Evolutionary conservation across 1,284 basidiomycete genomes (phyloP), one percentile per base, ranked within the genome.

Genomic region (Ustilago crameri): DNA sequence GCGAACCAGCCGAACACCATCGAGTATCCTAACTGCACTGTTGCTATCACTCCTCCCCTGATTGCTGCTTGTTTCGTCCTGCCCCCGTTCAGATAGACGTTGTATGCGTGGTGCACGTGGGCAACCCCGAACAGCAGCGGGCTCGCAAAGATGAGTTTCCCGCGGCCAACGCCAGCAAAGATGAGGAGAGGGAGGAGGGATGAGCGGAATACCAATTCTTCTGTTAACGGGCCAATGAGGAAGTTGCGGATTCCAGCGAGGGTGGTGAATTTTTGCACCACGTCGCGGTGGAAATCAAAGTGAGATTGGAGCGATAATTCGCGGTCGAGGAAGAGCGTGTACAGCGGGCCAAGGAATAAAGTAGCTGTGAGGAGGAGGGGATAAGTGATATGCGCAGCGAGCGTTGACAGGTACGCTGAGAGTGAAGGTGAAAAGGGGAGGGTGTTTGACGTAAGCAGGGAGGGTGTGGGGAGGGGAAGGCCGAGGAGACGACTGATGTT

Each of bases 111-210:
- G 80, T 98, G 95, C 0, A 90, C 84, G 81, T 98, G 95, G 0
- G 95, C 95, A 9, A 93, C 82, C 5, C 93, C 95, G 78, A 98
- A 98, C 78, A 91, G 90, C 10, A 95, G 84, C 0, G 95, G 95
- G 0, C 91, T 88, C 0, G 90, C 84, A 74, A 93, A 92, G 49
- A 97, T 88, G 85, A 94, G 88, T 49, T 86, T 86, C 37, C 69
- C 80, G 20, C 78, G 85, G 0, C 87, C 87, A 1, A 87, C 86
- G n/a, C 89, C 88, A 0, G 89, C 87, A 34, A 93, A 86, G 53
- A 90, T 86, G 64, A 92, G 91, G 1, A 90, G 87, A 2, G 89
- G 85, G 20, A 97, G 86, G 42, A 95, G 88, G 80, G 92, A 94
- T 0, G 91, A 90, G 24, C 96, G 87, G 82, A 97, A 98, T 3